These are phyloP conservation scores for Rhinocladiella similis DNA, from an alignment of 2,329 filamentous ascomycete genomes.

Conservation along the genomic window DNA sequence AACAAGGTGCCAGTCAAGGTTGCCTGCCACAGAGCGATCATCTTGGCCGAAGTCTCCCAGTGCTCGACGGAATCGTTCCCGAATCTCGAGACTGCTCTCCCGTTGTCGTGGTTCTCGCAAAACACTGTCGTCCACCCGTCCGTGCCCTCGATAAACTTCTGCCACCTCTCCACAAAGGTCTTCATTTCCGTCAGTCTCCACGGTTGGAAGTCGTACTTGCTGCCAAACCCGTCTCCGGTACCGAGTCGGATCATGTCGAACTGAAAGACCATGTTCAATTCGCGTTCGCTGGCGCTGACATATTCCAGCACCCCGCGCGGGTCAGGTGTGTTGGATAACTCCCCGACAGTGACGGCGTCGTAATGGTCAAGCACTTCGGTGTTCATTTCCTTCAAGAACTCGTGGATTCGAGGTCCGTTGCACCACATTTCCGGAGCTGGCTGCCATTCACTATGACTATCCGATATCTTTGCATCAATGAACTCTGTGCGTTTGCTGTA, in stretches of 20 bases:
- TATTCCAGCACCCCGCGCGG: conserved; percentile 51
- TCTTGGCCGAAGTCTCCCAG: conserved; percentile 55
- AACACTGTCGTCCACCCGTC: conserved; percentile 65
- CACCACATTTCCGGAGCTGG: conserved; percentile 36
- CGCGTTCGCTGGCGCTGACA: conserved; percentile 49
- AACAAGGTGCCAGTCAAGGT: conserved; percentile 57
- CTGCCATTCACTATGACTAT: conserved; percentile 47
- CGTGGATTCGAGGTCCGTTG: conserved; percentile 59
- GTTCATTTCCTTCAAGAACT: conserved; percentile 56
- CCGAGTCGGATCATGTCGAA: conserved; percentile 54
- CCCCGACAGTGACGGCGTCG: conserved; percentile 61
- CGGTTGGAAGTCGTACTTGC: conserved; percentile 10
- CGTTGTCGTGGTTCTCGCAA: conserved; percentile 66
- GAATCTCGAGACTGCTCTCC: conserved; percentile 60
- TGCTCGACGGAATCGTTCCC: conserved; percentile 50
- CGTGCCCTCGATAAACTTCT: conserved; percentile 55
- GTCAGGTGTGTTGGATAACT: conserved; percentile 51
- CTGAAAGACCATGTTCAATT: conserved; percentile 70
- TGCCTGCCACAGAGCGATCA: conserved; percentile 58
- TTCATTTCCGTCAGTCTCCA: conserved; percentile 56
- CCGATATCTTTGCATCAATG: conserved; percentile 47
- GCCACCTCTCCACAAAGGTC: conserved; percentile 56
- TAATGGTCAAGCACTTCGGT: conserved; percentile 54
- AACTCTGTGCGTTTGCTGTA: conserved; percentile 21
- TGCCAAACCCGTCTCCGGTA: neutral